These are phyloP conservation scores for Leccinum aurantiacum DNA, from an alignment of 768 basidiomycete genomes.

Conservation along the genomic window DNA sequence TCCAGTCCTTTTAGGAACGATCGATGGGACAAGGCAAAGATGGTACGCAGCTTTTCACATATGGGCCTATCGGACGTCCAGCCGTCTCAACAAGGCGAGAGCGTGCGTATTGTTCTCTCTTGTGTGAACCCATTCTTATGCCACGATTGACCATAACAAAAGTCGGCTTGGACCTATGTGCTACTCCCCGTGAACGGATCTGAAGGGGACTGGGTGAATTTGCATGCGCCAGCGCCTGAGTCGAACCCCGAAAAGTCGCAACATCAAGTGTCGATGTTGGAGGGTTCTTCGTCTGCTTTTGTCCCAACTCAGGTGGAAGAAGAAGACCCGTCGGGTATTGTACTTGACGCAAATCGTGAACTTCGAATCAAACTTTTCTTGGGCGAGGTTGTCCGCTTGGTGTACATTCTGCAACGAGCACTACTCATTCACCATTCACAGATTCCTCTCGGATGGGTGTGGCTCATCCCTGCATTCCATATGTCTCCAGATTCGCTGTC, in stretches of 20 bases:
- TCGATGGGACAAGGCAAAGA: slow-evolving; percentile 72
- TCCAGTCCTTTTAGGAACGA: slow-evolving; percentile 50
- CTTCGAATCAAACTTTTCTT: slow-evolving; percentile 70
- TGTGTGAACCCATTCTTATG: not conserved
- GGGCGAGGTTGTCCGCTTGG: slow-evolving; percentile 53
- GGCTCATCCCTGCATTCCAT: slow-evolving; percentile 86
- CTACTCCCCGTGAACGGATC: slow-evolving; percentile 37
- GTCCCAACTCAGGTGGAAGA: slow-evolving; percentile 3
- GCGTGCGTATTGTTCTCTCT: slow-evolving; percentile 12
- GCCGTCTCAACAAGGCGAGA: not conserved
- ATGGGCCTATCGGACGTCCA: slow-evolving; percentile 42
- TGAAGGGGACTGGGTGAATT: slow-evolving; percentile 42
- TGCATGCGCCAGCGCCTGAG: slow-evolving; percentile 26
- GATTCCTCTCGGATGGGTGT: slow-evolving; percentile 82
- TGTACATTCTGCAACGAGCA: not conserved
- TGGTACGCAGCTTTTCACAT: slow-evolving; percentile 74
- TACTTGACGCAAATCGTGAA: slow-evolving; percentile 67
- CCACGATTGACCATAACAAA: slow-evolving; percentile 26
- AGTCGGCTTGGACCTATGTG: slow-evolving; percentile 43
- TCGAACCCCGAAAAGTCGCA: slow-evolving; percentile 1
- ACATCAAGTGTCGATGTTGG: not conserved
- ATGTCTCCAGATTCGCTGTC: slow-evolving; percentile 51
- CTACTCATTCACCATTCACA: slow-evolving; percentile 27
- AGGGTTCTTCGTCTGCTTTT: slow-evolving; percentile 1
- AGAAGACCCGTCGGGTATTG: slow-evolving; percentile 40